phyloP scores from a whole-genome alignment of 192 early-diverging fungal species.

The Backusella parvicylindrica region DNA sequence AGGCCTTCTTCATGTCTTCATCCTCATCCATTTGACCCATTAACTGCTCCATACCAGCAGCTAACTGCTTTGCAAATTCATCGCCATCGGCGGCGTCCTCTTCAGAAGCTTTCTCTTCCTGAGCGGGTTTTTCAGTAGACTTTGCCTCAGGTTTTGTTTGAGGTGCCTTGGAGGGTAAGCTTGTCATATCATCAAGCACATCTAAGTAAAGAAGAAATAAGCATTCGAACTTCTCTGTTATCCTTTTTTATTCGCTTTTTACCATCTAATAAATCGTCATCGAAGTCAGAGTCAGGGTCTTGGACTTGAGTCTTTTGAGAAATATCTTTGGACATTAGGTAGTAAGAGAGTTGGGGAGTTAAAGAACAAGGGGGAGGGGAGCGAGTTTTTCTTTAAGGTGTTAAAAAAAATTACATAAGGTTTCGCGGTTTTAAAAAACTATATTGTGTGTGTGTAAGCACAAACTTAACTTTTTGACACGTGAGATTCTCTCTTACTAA shows the following conservation, averaged over 20 bases:
- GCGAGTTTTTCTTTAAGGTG: not conserved
- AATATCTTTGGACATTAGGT: constrained; percentile 3
- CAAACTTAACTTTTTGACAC: not conserved
- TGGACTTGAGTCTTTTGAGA: constrained; percentile 29
- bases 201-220: constrained; percentile 36
- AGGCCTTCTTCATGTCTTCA: constrained; percentile 48
- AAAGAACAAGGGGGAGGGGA: not conserved
- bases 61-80: constrained; percentile 71
- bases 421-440: not conserved
- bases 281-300: constrained; percentile 61
- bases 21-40: constrained; percentile 59
- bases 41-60: constrained; percentile 81
- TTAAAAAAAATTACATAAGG: not conserved
- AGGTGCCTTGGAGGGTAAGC: constrained; percentile 30
- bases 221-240: not conserved
- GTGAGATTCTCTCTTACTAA: not conserved
- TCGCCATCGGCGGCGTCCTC: constrained; percentile 50
- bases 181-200: constrained; percentile 72
- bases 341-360: not conserved
- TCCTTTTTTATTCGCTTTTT: not conserved
- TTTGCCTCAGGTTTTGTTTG: constrained; percentile 20
- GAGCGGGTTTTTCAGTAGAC: not conserved
- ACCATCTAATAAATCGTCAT: constrained; percentile 63
- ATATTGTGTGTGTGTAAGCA: not conserved
- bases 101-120: constrained; percentile 15